phyloP scores from a whole-genome alignment of 768 basidiomycete genomes.

The Daedaleopsis nitida region DNA sequence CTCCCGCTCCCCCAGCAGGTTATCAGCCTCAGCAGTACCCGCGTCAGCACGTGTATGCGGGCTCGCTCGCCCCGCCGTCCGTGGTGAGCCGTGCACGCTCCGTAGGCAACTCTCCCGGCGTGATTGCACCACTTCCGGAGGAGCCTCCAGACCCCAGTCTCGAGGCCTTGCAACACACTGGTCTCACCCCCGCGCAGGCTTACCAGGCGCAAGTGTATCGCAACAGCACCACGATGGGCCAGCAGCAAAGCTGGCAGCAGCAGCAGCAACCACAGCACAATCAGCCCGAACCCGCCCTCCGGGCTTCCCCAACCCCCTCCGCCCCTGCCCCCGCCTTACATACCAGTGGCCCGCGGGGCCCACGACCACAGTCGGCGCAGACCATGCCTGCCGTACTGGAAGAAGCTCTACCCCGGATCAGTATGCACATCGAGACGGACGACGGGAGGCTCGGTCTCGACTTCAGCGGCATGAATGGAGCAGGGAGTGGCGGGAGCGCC shows the following conservation, averaged over 20 bases:
- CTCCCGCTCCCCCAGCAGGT: conserved; percentile 25
- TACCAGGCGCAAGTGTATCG: conserved; percentile 77
- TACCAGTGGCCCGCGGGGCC: conserved; percentile 3
- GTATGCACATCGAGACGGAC: conserved; percentile 51
- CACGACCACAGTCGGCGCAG: conserved; percentile 24
- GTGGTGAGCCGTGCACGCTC: conserved; percentile 52
- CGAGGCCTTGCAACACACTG: conserved; percentile 48
- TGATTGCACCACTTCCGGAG: conserved; percentile 49
- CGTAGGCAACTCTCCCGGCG: conserved; percentile 46
- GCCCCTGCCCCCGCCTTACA: neutral
- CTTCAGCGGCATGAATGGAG: conserved; percentile 30
- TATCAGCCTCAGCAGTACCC: conserved; percentile 25
- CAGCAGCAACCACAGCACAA: conserved; percentile 8
- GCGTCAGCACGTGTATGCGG: conserved; percentile 33
- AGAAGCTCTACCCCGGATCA: conserved; percentile 39
- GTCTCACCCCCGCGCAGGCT: conserved; percentile 76
- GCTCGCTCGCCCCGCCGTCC: conserved; percentile 43
- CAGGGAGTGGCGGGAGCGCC: conserved; percentile 8
- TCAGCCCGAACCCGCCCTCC: conserved; percentile 19
- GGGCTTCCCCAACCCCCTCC: conserved; percentile 1
- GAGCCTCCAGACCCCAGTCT: conserved; percentile 50
- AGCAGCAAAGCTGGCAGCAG: conserved; percentile 37
- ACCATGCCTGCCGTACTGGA: conserved; percentile 19
- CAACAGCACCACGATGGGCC: conserved; percentile 39
- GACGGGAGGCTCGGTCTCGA: conserved; percentile 62